Base-by-base conservation (phyloP, 208 protist species). In the Leishmania arabica region DNA sequence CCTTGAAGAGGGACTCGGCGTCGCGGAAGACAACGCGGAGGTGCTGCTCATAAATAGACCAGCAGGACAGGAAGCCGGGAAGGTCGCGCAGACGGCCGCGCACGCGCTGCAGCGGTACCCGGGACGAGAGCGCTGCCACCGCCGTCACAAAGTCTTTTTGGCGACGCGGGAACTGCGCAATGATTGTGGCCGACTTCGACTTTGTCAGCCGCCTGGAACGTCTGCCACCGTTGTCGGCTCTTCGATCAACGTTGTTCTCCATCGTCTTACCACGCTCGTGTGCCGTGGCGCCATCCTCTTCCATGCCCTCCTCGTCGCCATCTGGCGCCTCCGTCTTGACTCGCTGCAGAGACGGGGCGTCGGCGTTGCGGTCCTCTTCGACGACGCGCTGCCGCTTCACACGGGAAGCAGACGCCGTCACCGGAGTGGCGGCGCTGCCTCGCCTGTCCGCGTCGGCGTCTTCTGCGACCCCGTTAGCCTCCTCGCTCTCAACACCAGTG, bases 21-120 rank as follows among this genome's bases (percentile, higher is more conserved):
- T 90, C 84, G 37, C 86, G 86, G 84, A 97, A 96, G n/a, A 97
- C 88, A 2, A 95, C 85, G 40, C 92, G 91, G 78, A 92, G 88
- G 66, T 87, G 88, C 42, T 87, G 85, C 62, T 82, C 77, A 77
- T 92, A 85, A 53, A 96, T 75, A 45, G 75, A 60, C 90, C 91
- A 96, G 66, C 89, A 93, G 4, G 83, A 86, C 15, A 97, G 66
- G 71, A 95, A 97, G 5, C 92, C 92, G 1, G 94, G 92, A 27
- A 97, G 77, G 40, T 92, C 90, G 27, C 70, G 80, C 64, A 97
- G 78, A 17, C 86, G 89, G 2, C 84, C n/a, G 2, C 84, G 76
- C 72, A 95, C 56, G 17, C 86, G 90, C 68, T 78, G 86, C 80
- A 83, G 79, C 37, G 85, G 75, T 79, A 82, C 84, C 24, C 84